Evolutionary conservation across 345 rosid species (phyloP).

Genomic region (Boechera divaricarpa): DNA sequence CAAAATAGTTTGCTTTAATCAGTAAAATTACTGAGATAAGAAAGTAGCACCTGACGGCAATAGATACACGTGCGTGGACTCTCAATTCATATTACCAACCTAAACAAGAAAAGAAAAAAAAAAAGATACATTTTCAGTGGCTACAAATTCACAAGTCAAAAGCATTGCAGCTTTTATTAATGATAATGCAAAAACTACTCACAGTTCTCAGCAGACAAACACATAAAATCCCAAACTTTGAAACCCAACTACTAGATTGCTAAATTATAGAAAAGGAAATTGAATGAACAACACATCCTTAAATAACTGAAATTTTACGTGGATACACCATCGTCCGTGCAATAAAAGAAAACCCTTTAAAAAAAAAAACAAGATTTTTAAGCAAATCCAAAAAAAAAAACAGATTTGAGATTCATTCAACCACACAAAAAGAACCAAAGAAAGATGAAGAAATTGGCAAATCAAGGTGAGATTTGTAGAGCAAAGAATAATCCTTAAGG

Average conservation of each 20-base stretch:
- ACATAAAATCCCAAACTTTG: constrained; percentile 4
- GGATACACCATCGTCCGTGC: background rate
- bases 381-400: background rate
- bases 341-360: background rate
- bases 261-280: background rate
- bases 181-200: background rate
- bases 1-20: constrained; percentile 41
- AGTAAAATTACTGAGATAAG: constrained; percentile 17
- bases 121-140: constrained; percentile 6
- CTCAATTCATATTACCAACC: constrained; percentile 27
- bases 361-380: constrained; percentile 1
- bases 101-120: background rate
- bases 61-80: constrained; percentile 26
- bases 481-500: constrained; percentile 3
- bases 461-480: constrained; percentile 2
- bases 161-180: constrained; percentile 22
- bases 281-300: background rate
- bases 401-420: constrained; percentile 5
- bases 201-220: constrained; percentile 16
- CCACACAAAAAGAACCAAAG: background rate
- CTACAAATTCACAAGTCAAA: constrained; percentile 32
- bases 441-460: too few species aligned
- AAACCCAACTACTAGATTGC: constrained; percentile 9
- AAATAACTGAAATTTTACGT: background rate
- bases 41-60: constrained; percentile 22